Evolutionary conservation across 371 early-diverging fungal species (phyloP), one percentile per base, ranked within the genome.

Genomic region (Nematocida displodere): DNA sequence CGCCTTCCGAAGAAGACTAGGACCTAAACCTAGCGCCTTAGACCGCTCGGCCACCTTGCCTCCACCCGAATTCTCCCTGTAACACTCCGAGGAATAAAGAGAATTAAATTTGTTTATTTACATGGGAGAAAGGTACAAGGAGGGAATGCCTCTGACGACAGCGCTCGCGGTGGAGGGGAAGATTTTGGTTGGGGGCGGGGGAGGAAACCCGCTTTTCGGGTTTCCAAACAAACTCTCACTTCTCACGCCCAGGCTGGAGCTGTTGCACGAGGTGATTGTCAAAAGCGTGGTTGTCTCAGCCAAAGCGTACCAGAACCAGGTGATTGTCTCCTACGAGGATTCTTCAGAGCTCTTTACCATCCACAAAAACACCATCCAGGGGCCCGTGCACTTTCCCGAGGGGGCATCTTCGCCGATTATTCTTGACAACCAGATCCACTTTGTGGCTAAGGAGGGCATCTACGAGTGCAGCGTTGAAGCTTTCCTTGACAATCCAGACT

Each of bases 21-120:
- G 48, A 77, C 77, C 56, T 75, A 66, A 78, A 76, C 66, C 59
- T 56, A 55, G 59, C 77, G 77, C 77, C 78, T 66, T 77, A 59
- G 77, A 77, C 77, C 77, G 53, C 76, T 58, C 77, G 78, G 76
- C 76, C 76, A 77, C 59, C 68, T 76, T 77, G 77, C 50, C 76
- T 58, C 39, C 33, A 13, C n/a, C n/a, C n/a, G 44, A 13, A 44
- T 44, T n/a, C 20, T 33, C 8, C 53, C 8, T 53, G 11, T 53
- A 15, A 11, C 8, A 13, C 29, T 33, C 53, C 8, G 33, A 11
- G 24, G 29, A 15, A 53, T 11, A 13, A 22, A 24, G 13, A 53
- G 29, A 11, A 28, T 13, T 53, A 13, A 13, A 13, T 53, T 53
- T 53, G 13, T 13, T 53, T 53, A 8, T 56, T 56, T n/a, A 22